Conservation (phyloP, 768 basidiomycete genomes). For the Collybiopsis luxurians region DNA sequence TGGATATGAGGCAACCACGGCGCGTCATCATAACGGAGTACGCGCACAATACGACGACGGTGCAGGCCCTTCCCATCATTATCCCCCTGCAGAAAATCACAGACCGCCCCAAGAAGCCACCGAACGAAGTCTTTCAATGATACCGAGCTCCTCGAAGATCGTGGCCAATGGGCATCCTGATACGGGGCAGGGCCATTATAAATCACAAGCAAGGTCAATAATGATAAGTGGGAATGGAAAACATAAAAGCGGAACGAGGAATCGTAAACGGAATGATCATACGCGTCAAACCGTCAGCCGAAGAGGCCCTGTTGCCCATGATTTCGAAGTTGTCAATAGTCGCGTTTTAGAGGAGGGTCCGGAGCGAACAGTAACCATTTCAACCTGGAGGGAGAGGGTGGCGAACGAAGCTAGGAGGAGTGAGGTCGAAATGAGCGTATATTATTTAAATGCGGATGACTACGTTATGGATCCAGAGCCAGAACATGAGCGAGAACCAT, state of each 20-base stretch:
- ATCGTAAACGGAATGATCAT: background rate
- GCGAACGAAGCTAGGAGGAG: slow-evolving; percentile 15
- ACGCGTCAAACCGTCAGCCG: background rate
- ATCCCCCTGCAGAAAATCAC: too few relatives aligned
- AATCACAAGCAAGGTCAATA: background rate
- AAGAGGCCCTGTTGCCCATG: slow-evolving; percentile 19
- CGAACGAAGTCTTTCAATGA: background rate
- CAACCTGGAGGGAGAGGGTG: slow-evolving; percentile 55
- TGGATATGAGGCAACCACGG: background rate
- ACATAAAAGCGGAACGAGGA: background rate
- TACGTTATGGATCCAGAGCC: slow-evolving; percentile 14
- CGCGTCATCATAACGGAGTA: background rate
- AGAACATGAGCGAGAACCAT: background rate
- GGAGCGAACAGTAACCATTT: slow-evolving; percentile 51
- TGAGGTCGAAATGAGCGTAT: slow-evolving; percentile 1
- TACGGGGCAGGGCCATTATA: background rate
- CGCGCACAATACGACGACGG: background rate
- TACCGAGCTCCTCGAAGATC: background rate
- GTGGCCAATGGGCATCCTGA: background rate
- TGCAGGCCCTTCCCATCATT: background rate
- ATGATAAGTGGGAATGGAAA: background rate
- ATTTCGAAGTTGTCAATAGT: slow-evolving; percentile 40
- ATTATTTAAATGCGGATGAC: slow-evolving; percentile 14
- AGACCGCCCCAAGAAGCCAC: background rate
- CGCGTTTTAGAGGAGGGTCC: slow-evolving; percentile 46